phyloP scores from a whole-genome alignment of 106 monocot genomes.

The Dendrobium chrysotoxum region DNA sequence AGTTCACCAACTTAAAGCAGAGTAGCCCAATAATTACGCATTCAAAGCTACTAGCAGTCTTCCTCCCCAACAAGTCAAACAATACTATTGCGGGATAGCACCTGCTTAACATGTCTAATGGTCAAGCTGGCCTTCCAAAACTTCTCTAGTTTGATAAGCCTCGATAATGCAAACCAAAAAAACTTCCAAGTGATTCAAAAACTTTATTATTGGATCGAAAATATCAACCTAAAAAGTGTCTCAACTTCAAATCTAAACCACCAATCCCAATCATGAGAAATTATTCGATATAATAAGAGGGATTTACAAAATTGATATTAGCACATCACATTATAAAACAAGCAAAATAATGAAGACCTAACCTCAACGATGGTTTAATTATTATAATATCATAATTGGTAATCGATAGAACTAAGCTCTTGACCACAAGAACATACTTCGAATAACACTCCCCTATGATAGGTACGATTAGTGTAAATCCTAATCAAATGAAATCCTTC shows the following conservation, averaged over 20 bases:
- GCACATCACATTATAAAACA: too few relatives aligned
- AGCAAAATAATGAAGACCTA: too few relatives aligned
- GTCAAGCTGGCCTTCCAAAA: not conserved
- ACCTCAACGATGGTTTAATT: too few relatives aligned
- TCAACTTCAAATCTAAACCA: not conserved
- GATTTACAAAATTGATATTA: not conserved
- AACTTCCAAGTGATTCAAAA: not conserved
- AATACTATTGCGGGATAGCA: not conserved
- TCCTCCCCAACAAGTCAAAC: not conserved
- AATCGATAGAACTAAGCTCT: not conserved
- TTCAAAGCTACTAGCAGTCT: not conserved
- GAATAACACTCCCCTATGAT: not conserved
- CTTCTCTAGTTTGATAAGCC: not conserved
- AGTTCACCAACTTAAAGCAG: not conserved
- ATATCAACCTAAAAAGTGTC: not conserved
- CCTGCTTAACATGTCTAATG: not conserved
- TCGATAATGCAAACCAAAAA: not conserved
- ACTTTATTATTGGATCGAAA: not conserved
- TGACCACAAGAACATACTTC: not conserved
- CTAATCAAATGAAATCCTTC: not conserved
- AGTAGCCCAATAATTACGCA: too few relatives aligned
- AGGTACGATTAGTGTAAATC: not conserved
- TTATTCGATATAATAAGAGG: not conserved
- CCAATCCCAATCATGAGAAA: not conserved
- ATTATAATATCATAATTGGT: too few relatives aligned